These are phyloP conservation scores for Solanum okadae DNA, from an alignment of 257 asterid genomes.

Conservation along the genomic window DNA sequence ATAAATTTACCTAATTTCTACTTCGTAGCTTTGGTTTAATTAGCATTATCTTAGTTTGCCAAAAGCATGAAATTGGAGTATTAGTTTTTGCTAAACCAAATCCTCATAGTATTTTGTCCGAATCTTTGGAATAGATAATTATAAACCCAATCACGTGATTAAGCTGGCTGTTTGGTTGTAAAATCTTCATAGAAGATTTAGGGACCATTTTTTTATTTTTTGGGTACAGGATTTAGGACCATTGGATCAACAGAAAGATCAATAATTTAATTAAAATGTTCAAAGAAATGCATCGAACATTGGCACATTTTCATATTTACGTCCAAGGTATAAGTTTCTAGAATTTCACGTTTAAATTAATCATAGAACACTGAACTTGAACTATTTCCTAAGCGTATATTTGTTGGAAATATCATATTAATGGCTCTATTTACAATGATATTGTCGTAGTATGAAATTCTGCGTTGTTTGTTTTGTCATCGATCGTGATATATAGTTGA, in stretches of 20 bases:
- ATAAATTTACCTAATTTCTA: too few relatives aligned
- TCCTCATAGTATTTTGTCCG: not conserved
- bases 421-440: not conserved
- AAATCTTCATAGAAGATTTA: conserved; percentile 1
- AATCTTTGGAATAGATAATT: not conserved
- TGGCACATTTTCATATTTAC: not conserved
- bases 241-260: not conserved
- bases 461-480: not conserved
- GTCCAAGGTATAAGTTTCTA: not conserved
- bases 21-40: too few relatives aligned
- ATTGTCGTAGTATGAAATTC: not conserved
- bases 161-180: not conserved
- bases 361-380: not conserved
- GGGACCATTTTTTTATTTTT: not conserved
- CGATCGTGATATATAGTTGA: not conserved
- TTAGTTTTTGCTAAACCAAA: not conserved
- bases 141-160: conserved; percentile 1
- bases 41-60: not conserved
- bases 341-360: not conserved
- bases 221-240: not conserved
- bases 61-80: not conserved
- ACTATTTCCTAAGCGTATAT: conserved; percentile 1
- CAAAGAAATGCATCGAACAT: not conserved
- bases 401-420: not conserved
- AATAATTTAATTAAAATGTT: not conserved